Percentiles rank a stretch among this genome's conserved stretches.
Evolutionary conservation across 225 moss, liverwort and hornwort genomes (phyloP).

Genomic region (Ulota crispa): DNA sequence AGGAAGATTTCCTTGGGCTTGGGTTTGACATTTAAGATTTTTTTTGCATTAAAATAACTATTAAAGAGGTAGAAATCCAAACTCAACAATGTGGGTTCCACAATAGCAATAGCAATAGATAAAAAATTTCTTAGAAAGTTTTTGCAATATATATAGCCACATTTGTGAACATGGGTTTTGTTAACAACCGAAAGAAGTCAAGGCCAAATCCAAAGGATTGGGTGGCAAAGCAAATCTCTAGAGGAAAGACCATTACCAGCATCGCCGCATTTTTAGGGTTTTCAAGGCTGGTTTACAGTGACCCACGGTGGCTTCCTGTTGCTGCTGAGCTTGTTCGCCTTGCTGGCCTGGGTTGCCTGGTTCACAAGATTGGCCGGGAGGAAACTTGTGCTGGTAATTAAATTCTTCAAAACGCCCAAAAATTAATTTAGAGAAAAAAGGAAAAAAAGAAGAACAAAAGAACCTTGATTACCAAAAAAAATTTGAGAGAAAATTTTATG

Average conservation of each 20-base stretch:
- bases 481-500: too few relatives aligned
- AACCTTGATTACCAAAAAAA: too few relatives aligned
- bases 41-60: accelerated
- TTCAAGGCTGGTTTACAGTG: conserved; percentile 48
- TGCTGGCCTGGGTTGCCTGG: conserved; percentile 52
- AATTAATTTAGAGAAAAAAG: too few relatives aligned
- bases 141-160: too few relatives aligned
- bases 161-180: background rate
- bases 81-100: too few relatives aligned
- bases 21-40: too few relatives aligned
- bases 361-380: conserved; percentile 54
- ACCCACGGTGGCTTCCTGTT: conserved; percentile 57
- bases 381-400: conserved; percentile 54
- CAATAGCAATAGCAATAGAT: too few relatives aligned
- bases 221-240: conserved; percentile 53
- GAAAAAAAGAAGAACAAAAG: too few relatives aligned
- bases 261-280: conserved; percentile 45
- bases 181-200: conserved; percentile 30
- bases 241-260: conserved; percentile 30
- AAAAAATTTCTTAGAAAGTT: too few relatives aligned
- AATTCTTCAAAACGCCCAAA: background rate
- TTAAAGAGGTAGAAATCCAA: too few relatives aligned
- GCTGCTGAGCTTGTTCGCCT: conserved; percentile 61
- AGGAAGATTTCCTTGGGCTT: too few relatives aligned
- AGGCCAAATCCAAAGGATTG: conserved; percentile 41